phyloP scores from a whole-genome alignment of 83 land plant genomes.

The Diphasiastrum complanatum region DNA sequence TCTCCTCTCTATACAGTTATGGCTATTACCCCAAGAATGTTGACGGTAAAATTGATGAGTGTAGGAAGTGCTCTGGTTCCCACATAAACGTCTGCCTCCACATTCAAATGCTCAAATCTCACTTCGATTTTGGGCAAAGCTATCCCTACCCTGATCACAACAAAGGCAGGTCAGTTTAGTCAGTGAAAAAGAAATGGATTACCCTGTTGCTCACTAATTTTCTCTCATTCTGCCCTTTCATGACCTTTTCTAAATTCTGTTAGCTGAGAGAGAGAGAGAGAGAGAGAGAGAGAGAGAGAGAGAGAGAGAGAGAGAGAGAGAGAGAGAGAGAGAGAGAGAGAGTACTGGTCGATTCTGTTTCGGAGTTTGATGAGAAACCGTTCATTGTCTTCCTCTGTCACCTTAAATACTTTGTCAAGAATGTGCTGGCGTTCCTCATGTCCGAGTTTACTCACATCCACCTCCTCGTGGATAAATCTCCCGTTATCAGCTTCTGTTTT shows the following conservation, averaged over 20 bases:
- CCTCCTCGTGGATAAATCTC: background rate
- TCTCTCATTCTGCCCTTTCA: background rate
- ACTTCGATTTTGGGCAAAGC: conserved; percentile 38
- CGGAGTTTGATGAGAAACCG: conserved; percentile 2
- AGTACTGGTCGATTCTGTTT: conserved; percentile 15
- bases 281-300: background rate
- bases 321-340: background rate
- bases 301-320: background rate
- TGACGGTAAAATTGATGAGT: conserved; percentile 23
- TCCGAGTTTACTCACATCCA: conserved; percentile 4
- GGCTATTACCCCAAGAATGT: conserved; percentile 28
- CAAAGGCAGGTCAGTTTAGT: background rate
- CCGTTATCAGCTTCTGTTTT: conserved; percentile 6
- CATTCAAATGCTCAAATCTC: conserved; percentile 33
- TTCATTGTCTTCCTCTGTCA: conserved; percentile 1
- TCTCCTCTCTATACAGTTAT: too few relatives aligned
- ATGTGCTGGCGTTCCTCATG: conserved; percentile 2
- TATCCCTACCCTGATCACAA: conserved; percentile 32
- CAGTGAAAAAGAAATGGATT: background rate
- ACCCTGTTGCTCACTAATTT: background rate
- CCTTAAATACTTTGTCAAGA: conserved; percentile 5
- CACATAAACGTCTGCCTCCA: conserved; percentile 35
- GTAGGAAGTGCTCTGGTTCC: conserved; percentile 53
- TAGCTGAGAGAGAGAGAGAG: background rate
- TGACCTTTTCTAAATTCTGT: background rate